These are phyloP conservation scores for Ajuga chamaepitys DNA, from an alignment of 257 asterid species.

Conservation along the genomic window DNA sequence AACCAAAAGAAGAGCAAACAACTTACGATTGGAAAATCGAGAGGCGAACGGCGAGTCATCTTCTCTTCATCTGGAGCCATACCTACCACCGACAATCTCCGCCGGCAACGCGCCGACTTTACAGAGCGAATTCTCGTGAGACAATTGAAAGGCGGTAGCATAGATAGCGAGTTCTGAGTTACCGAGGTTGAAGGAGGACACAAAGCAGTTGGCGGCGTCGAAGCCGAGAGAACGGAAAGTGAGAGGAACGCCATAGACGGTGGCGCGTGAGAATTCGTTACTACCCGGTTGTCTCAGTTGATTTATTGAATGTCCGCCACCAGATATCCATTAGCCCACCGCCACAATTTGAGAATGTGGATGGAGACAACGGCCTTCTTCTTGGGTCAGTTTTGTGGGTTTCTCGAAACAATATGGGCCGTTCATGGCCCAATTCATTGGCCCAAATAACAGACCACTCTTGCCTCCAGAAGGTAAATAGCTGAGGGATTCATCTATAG, in stretches of 20 bases:
- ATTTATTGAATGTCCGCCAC: not conserved
- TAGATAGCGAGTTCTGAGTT: slow-evolving; percentile 3
- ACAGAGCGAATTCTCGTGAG: not conserved
- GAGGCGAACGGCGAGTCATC: slow-evolving; percentile 87
- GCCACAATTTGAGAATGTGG: slow-evolving; percentile 5
- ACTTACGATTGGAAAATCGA: slow-evolving; percentile 70
- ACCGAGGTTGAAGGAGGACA: slow-evolving; percentile 18
- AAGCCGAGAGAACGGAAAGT: slow-evolving; percentile 21
- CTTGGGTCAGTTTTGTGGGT: not conserved
- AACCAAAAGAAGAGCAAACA: not conserved
- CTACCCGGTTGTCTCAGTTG: not conserved
- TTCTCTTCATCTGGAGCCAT: slow-evolving; percentile 90
- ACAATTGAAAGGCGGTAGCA: slow-evolving; percentile 6
- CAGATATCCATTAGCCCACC: slow-evolving; percentile 15
- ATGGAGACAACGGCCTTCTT: not conserved
- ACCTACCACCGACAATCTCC: slow-evolving; percentile 47
- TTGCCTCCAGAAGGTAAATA: too few relatives aligned
- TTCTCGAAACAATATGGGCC: not conserved
- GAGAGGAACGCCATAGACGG: slow-evolving; percentile 37
- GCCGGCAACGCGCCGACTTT: slow-evolving; percentile 8
- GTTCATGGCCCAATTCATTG: not conserved
- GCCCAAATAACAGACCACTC: not conserved
- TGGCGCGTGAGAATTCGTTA: slow-evolving; percentile 12
- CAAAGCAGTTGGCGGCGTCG: slow-evolving; percentile 21
- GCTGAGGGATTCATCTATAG: too few relatives aligned